Percentiles rank a stretch among this genome's conserved stretches.
Conservation (phyloP, 331 rosid genomes). For the Saraca asoca region DNA sequence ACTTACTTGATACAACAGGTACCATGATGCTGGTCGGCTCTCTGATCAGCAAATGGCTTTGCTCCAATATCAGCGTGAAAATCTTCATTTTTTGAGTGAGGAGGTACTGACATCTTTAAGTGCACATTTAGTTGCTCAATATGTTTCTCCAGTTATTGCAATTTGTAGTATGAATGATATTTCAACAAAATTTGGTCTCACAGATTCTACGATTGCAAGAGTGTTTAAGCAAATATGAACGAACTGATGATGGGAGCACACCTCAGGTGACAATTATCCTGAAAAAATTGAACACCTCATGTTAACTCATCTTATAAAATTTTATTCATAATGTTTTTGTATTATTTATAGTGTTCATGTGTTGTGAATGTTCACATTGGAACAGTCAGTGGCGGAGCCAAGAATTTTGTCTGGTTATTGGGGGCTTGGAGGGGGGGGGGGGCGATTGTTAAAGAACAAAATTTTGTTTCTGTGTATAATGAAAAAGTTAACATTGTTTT, state of each 20-base stretch:
- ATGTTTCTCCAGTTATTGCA: background rate
- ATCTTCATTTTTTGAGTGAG: constrained; percentile 95
- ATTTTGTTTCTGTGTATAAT: too few species aligned
- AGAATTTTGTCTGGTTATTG: too few species aligned
- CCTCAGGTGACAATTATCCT: constrained; percentile 70
- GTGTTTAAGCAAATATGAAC: constrained; percentile 81
- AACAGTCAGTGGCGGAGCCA: too few species aligned
- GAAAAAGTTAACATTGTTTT: too few species aligned
- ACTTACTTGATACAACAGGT: constrained; percentile 55
- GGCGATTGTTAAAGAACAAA: too few species aligned
- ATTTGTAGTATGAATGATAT: constrained; percentile 27
- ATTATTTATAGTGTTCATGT: background rate
- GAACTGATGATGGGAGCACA: constrained; percentile 86
- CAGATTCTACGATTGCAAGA: constrained; percentile 96
- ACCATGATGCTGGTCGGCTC: constrained; percentile 83
- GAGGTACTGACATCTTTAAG: constrained; percentile 62
- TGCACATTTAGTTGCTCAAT: constrained; percentile 22
- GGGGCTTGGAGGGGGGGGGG: too few species aligned
- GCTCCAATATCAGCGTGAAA: constrained; percentile 97
- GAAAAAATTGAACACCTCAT: constrained; percentile 7
- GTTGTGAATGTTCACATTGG: constrained; percentile 12
- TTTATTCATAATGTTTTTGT: background rate
- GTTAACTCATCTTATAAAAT: constrained; percentile 17
- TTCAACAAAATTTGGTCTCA: constrained; percentile 30
- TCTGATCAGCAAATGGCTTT: constrained; percentile 99